Base-by-base conservation (phyloP, 306 rosid species). In the Acacia confusa region DNA sequence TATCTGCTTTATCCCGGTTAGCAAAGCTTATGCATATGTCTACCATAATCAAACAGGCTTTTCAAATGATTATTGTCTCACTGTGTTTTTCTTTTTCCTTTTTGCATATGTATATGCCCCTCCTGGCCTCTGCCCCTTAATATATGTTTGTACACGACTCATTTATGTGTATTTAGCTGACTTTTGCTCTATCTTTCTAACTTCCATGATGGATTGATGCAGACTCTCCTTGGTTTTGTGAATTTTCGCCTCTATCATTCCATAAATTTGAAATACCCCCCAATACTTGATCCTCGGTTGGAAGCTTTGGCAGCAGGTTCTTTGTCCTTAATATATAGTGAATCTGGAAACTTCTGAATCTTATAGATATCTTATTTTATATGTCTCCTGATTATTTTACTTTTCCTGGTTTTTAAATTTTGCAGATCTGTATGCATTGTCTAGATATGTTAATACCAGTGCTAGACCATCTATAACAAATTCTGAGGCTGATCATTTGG, bases 251-350 rank as follows among this genome's bases (percentile, higher is more conserved):
- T 93, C n/a, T 95, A 92, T 83, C 88, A 90, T 80, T 90, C 97
- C 36, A 90, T 95, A 77, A 88, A 89, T 82, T 84, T 90, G 84
- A 92, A 85, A 85, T 95, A 95, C 78, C 99, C 98, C 6, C 99
- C 98, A 1, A 87, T 89, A 36, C 96, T 93, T 70, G 94, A 95
- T 89, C 88, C 94, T 22, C 84, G 79, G 44, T 80, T 90, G 89
- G 99, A 95, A 85, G 93, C 96, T 70, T 79, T 90, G 68, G 96
- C 98, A 70, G 92, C 92, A 75, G 99, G 98, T 93, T 79, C 17
- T 3, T 13, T 74, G 71, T 63, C 68, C 38, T 25, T 17, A 17
- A 70, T 48, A 60, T 41, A 32, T 47, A 22, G 25, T 12, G 20
- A 69, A 41, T 74, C 75, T 40, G 43, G 32, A 58, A 53, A 44